A percentile compares a stretch with the other conserved stretches of the same genome.
Conservation (phyloP, 352 stramenopile species). For the Globisporangium megalacanthum region DNA sequence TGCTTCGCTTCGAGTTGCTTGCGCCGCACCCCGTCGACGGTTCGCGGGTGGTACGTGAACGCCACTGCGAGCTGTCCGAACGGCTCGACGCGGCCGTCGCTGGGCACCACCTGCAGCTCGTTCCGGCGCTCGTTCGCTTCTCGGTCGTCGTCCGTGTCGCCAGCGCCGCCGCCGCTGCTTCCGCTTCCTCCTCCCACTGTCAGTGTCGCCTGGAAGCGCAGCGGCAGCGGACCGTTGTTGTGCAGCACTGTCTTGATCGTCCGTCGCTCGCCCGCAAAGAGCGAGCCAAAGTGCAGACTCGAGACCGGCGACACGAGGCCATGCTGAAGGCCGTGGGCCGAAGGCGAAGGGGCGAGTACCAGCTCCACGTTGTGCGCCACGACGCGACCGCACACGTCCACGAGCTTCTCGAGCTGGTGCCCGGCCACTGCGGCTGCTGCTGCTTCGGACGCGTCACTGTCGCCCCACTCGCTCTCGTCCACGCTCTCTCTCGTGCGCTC, state of each 20-base stretch:
- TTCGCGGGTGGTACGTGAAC: slow-evolving; percentile 47
- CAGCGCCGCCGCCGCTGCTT: not conserved
- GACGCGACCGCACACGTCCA: slow-evolving; percentile 76
- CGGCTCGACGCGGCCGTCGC: slow-evolving; percentile 54
- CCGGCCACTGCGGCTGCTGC: not conserved
- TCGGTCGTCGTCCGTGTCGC: slow-evolving; percentile 43
- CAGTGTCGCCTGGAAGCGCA: slow-evolving; percentile 57
- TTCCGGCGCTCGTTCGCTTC: slow-evolving; percentile 62
- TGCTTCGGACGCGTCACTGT: not conserved
- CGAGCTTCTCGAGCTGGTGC: slow-evolving; percentile 44
- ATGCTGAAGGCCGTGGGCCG: slow-evolving; percentile 2
- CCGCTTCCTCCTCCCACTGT: slow-evolving; percentile 26
- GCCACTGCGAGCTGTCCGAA: slow-evolving; percentile 37
- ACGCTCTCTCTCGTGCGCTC: too few species aligned
- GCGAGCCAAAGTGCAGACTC: slow-evolving; percentile 59
- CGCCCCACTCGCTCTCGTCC: slow-evolving; percentile 11
- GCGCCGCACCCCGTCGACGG: slow-evolving; percentile 28
- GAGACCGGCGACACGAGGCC: slow-evolving; percentile 33
- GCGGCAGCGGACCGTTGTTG: slow-evolving; percentile 71
- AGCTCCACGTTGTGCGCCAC: slow-evolving; percentile 87
- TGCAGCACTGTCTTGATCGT: slow-evolving; percentile 58
- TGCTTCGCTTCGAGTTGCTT: slow-evolving; percentile 20
- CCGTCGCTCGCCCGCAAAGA: slow-evolving; percentile 59
- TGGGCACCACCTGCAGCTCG: slow-evolving; percentile 53
- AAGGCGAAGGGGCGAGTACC: slow-evolving; percentile 22